These are phyloP conservation scores for Globisporangium abappressorium DNA, from an alignment of 352 stramenopile genomes.

Conservation along the genomic window DNA sequence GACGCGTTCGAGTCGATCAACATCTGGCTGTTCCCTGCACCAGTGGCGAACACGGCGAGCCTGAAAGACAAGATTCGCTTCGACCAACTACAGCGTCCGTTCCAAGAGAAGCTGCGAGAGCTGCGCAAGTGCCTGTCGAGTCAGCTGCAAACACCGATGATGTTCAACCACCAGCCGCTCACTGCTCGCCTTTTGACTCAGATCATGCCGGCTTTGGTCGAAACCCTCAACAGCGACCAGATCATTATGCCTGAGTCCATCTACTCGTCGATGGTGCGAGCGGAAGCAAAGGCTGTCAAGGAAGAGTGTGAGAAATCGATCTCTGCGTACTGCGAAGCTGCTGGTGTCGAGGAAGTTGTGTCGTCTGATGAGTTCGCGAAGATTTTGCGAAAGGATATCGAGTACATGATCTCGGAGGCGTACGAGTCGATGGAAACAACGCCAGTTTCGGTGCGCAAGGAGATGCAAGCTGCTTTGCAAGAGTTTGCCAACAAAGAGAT, in stretches of 20 bases:
- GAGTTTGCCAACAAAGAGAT: constrained; percentile 67
- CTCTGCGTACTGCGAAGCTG: constrained; percentile 59
- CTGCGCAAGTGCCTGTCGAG: constrained; percentile 65
- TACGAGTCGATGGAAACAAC: constrained; percentile 47
- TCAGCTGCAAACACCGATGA: constrained; percentile 73
- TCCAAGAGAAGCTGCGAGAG: constrained; percentile 75
- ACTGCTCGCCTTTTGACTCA: constrained; percentile 68
- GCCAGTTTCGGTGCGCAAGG: constrained; percentile 51
- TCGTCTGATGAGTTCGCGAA: constrained; percentile 56
- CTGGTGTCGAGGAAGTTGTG: constrained; percentile 54
- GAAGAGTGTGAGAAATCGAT: constrained; percentile 64
- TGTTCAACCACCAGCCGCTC: constrained; percentile 69
- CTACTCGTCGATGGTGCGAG: constrained; percentile 83
- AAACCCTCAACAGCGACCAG: constrained; percentile 84
- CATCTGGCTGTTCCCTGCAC: constrained; percentile 83
- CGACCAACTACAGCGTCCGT: constrained; percentile 72
- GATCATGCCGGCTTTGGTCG: constrained; percentile 74
- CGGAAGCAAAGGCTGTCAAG: constrained; percentile 63
- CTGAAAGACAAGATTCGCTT: constrained; percentile 84
- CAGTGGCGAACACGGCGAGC: constrained; percentile 75
- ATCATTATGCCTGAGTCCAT: constrained; percentile 90
- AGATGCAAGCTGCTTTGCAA: constrained; percentile 51
- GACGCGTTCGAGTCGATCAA: constrained; percentile 86
- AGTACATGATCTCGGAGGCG: constrained; percentile 55
- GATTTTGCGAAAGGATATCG: constrained; percentile 47